Percentiles rank a stretch among this genome's conserved stretches.
phyloP scores from a whole-genome alignment of 176 grass and related monocot genomes.

The Musa schizocarpa region DNA sequence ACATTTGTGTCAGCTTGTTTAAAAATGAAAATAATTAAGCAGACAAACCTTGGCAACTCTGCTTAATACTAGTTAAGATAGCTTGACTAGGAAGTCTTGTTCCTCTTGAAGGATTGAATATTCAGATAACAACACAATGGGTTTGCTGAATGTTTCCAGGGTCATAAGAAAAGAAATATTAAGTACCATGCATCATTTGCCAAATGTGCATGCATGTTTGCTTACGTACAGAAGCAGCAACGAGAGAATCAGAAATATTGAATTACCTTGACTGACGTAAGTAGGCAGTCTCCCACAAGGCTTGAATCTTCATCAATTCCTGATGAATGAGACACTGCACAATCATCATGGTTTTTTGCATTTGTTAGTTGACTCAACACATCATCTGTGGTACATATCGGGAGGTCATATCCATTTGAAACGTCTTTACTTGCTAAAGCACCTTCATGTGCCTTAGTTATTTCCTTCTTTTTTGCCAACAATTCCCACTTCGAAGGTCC shows the following conservation, averaged over 20 bases:
- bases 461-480: conserved; percentile 46
- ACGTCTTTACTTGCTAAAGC: conserved; percentile 31
- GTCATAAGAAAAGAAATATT: background rate
- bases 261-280: conserved; percentile 88
- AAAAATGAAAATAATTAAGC: no score
- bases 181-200: no score
- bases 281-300: conserved; percentile 87
- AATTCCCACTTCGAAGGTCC: conserved; percentile 75
- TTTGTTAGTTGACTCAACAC: conserved; percentile 39
- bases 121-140: no score
- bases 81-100: no score
- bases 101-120: no score
- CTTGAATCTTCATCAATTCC: conserved; percentile 50
- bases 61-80: no score
- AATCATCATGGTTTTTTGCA: conserved; percentile 48
- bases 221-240: conserved; percentile 1
- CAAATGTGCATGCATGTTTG: background rate
- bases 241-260: conserved; percentile 12
- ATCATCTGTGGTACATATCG: conserved; percentile 25
- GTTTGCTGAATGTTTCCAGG: no score
- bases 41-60: no score
- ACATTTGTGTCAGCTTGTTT: no score
- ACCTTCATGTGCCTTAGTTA: conserved; percentile 16
- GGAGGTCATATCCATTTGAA: conserved; percentile 25
- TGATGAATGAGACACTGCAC: conserved; percentile 33